Evolutionary conservation across 2,329 filamentous ascomycete genomes (phyloP).

Genomic region (Parastagonospora avenae): DNA sequence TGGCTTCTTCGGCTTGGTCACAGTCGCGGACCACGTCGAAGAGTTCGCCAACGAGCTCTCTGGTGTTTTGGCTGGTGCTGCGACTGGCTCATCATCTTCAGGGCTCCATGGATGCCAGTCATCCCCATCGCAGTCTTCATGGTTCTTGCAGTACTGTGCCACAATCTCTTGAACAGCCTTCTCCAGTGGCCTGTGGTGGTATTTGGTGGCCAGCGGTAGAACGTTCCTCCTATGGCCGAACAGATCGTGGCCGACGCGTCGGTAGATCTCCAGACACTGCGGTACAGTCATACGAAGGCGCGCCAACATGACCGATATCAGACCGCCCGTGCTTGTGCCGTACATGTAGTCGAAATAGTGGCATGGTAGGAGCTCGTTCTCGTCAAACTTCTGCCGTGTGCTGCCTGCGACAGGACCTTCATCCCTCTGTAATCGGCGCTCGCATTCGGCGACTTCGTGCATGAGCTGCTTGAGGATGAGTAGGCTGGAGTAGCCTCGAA

Average conservation of each 20-base stretch:
- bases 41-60: constrained; percentile 17
- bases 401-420: constrained; percentile 39
- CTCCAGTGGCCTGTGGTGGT: constrained; percentile 55
- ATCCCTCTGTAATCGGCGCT: constrained; percentile 52
- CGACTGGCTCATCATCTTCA: constrained; percentile 13
- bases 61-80: constrained; percentile 17
- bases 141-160: constrained; percentile 50
- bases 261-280: constrained; percentile 55
- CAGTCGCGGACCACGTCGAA: constrained; percentile 25
- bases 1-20: constrained; percentile 14
- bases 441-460: constrained; percentile 54
- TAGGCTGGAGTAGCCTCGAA: constrained; percentile 57
- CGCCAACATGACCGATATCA: constrained; percentile 58
- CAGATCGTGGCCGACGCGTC: constrained; percentile 54
- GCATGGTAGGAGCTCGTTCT: constrained; percentile 54
- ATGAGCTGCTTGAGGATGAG: constrained; percentile 56
- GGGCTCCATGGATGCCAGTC: constrained; percentile 52
- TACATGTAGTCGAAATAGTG: constrained; percentile 62
- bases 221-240: constrained; percentile 53
- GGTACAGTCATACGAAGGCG: constrained; percentile 56
- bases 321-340: constrained; percentile 58
- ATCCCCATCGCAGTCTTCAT: constrained; percentile 49
- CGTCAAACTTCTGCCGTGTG: constrained; percentile 38
- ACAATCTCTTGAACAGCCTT: constrained; percentile 55
- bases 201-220: constrained; percentile 56